A percentile compares a stretch with the other conserved stretches of the same genome.
phyloP scores from a whole-genome alignment of 176 grass and related monocot species.

The Lolium rigidum region DNA sequence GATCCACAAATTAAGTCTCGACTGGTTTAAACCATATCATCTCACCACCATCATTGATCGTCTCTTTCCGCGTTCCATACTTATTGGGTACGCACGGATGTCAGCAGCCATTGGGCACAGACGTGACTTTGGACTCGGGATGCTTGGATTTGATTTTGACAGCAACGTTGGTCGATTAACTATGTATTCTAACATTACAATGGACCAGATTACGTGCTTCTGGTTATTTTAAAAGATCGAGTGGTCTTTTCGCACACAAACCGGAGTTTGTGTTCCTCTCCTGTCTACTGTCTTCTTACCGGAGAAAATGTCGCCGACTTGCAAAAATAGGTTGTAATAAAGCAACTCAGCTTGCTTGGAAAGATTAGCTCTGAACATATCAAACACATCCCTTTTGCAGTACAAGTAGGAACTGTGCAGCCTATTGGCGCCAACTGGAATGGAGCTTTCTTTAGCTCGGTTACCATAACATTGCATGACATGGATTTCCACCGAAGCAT shows the following conservation, averaged over 20 bases:
- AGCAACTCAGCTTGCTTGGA: no score
- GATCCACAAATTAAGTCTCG: slow-evolving; percentile 26
- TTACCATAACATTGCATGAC: neutral
- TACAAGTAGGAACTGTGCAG: no score
- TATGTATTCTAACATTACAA: neutral
- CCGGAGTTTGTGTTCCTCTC: neutral
- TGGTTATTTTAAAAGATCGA: neutral
- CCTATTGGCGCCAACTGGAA: no score
- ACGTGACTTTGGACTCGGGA: neutral
- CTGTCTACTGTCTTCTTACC: neutral
- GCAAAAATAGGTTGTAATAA: neutral
- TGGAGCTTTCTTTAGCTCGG: no score
- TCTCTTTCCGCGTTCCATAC: neutral
- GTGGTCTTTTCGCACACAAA: neutral
- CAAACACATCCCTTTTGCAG: no score
- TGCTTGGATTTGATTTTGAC: neutral
- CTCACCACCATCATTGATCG: neutral
- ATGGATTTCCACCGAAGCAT: neutral
- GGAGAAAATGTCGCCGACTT: neutral
- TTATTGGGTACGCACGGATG: slow-evolving; percentile 38
- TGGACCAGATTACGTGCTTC: neutral
- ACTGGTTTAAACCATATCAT: neutral
- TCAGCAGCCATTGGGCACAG: slow-evolving; percentile 26
- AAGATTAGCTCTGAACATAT: no score
- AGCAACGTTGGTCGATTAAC: neutral